Base-by-base conservation (phyloP, 2,329 filamentous ascomycete genomes). In the Xylariaceae sp. region DNA sequence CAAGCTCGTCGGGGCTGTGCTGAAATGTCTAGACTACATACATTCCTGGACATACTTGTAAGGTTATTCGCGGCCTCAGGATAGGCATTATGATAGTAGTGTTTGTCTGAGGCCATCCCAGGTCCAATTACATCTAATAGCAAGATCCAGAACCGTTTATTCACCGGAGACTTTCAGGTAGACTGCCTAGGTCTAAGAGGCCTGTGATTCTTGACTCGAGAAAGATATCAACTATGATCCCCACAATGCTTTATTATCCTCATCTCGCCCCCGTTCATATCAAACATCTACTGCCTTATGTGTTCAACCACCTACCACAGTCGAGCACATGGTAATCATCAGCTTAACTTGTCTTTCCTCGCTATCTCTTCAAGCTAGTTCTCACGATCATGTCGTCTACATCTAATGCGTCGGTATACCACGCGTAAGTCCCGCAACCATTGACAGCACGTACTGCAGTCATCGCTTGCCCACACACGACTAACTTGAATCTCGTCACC, bases 381-480 rank as follows among this genome's bases (percentile, higher is more conserved):
- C 11, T 5, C 6, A 2, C 19, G 7, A 46, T 31, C 34, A 59
- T 59, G 56, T 36, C 56, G 33, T 52, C 52, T 6, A 23, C 47
- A 39, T 59, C 56, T 16, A 48, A 44, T 5, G 16, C n/a, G 6
- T 29, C 53, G 7, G 12, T 34, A 6, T 48, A 53, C 33, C 21
- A 60, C 19, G 57, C n/a, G 57, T 60, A 28, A 24, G 57, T 45
- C 9, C 11, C 11, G 16, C 26, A 19, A 6, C 23, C 12, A 8
- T 5, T 17, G n/a, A 24, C 17, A 5, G 8, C 24, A 19, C 3
- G 6, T 14, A 19, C 11, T 46, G 16, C 16, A 17, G 3, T 21
- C 6, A 17, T 24, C 17, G 19, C 37, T 16, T 28, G 14, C 9
- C 19, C 17, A 9, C 4, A 3, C 4, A 6, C 6, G n/a, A 4